Evolutionary conservation across 345 rosid genomes (phyloP).

Genomic region (Citrus reticulata): DNA sequence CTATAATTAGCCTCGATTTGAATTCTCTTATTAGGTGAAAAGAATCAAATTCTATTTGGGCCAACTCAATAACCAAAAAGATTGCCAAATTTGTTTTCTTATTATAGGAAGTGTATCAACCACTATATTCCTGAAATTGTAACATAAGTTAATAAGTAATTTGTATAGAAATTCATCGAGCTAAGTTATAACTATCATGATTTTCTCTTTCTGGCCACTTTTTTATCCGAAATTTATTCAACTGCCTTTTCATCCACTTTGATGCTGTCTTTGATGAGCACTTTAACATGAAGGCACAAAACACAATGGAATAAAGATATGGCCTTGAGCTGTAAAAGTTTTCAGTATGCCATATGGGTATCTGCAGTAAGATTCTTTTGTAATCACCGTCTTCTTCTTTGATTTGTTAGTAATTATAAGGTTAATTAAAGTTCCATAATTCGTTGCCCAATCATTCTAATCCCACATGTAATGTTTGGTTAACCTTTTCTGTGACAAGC

Average conservation of each 20-base stretch:
- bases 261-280: not conserved
- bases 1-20: no score
- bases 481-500: not conserved
- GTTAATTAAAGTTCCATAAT: not conserved
- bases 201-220: not conserved
- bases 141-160: not conserved
- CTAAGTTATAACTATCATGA: not conserved
- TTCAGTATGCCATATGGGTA: not conserved
- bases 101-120: no score
- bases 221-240: not conserved
- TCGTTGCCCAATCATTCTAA: not conserved
- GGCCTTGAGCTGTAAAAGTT: not conserved
- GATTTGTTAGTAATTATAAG: not conserved
- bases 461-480: slow-evolving; percentile 9
- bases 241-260: not conserved
- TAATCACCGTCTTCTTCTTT: not conserved
- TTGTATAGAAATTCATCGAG: not conserved
- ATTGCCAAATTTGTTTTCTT: no score
- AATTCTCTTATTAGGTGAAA: no score
- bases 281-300: not conserved
- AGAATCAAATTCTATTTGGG: no score
- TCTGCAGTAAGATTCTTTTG: not conserved
- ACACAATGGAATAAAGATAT: not conserved
- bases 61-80: no score
- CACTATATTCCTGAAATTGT: no score